phyloP scores from a whole-genome alignment of 768 basidiomycete genomes.

The Boletellus emodensis region DNA sequence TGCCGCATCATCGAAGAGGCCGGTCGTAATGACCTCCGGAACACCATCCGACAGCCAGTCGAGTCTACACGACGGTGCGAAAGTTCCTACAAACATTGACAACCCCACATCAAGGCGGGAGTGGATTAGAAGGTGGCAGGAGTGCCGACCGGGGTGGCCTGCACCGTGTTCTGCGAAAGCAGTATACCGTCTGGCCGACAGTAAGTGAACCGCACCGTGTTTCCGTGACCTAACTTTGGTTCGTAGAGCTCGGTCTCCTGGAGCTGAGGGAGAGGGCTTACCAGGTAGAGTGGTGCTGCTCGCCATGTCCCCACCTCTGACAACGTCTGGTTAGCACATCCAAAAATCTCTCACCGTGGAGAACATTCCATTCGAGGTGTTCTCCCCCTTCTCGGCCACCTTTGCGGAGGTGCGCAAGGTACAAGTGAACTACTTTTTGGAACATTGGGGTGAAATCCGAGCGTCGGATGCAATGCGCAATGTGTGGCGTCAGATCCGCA shows the following conservation, averaged over 20 bases:
- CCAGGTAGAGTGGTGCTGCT: slow-evolving; percentile 26
- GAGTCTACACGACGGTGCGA: slow-evolving; percentile 25
- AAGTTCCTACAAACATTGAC: slow-evolving; percentile 9
- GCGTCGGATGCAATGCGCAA: slow-evolving; percentile 77
- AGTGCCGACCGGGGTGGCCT: slow-evolving; percentile 55
- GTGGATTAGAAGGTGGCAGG: slow-evolving; percentile 73
- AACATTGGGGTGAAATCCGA: slow-evolving; percentile 80
- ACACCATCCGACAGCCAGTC: slow-evolving; percentile 36
- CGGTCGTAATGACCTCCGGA: slow-evolving; percentile 7
- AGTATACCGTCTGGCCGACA: slow-evolving; percentile 77
- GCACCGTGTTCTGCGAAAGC: slow-evolving; percentile 83
- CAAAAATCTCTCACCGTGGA: slow-evolving; percentile 68
- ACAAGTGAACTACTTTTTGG: slow-evolving; percentile 74
- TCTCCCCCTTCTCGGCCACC: slow-evolving; percentile 78
- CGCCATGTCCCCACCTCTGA: slow-evolving; percentile 1
- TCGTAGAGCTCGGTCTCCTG: slow-evolving; percentile 61
- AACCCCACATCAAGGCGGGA: slow-evolving; percentile 45
- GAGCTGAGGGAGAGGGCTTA: slow-evolving; percentile 75
- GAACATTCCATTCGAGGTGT: slow-evolving; percentile 83
- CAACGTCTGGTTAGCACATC: slow-evolving; percentile 52
- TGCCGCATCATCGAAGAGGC: slow-evolving; percentile 18
- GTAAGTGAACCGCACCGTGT: slow-evolving; percentile 40
- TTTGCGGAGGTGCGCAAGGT: slow-evolving; percentile 82
- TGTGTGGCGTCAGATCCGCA: slow-evolving; percentile 82
- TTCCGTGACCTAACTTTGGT: not conserved